Evolutionary conservation across 2,329 filamentous ascomycete genomes (phyloP).

Genomic region (Ascochyta rabiei): DNA sequence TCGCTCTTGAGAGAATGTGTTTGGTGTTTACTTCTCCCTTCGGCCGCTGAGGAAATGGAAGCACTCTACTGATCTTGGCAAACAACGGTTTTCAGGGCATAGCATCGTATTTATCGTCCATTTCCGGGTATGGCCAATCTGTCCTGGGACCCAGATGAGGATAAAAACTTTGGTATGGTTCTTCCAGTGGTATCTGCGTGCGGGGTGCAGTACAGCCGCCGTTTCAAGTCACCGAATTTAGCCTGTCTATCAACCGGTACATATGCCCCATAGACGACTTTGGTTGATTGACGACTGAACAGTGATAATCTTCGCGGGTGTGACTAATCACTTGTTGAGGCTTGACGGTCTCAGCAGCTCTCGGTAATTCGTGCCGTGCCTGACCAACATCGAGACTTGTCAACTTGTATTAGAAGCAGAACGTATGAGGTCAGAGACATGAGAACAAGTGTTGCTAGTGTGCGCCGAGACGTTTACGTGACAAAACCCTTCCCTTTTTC

Average conservation of each 20-base stretch:
- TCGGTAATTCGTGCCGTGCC: too few species aligned
- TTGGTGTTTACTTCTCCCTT: constrained; percentile 1
- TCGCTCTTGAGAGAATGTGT: background rate
- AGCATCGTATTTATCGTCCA: background rate
- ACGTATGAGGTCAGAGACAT: too few species aligned
- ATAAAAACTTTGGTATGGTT: background rate
- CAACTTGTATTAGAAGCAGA: too few species aligned
- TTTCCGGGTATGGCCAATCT: background rate
- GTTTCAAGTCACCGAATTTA: constrained; percentile 35
- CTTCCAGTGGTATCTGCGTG: constrained; percentile 17
- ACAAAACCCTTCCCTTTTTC: too few species aligned
- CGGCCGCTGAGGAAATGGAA: background rate
- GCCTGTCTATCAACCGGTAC: constrained; percentile 36
- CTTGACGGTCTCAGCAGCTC: background rate
- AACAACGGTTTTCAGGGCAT: background rate
- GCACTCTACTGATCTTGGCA: background rate
- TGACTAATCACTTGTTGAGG: background rate
- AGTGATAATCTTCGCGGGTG: background rate
- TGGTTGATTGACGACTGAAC: background rate
- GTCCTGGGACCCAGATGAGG: background rate
- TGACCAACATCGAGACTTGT: too few species aligned
- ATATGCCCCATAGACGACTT: constrained; percentile 1
- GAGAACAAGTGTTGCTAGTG: too few species aligned
- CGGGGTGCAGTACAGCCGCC: constrained; percentile 36
- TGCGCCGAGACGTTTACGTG: too few species aligned